Evolutionary conservation across 192 early-diverging fungal genomes (phyloP).

Genomic region (Backusella luteola): DNA sequence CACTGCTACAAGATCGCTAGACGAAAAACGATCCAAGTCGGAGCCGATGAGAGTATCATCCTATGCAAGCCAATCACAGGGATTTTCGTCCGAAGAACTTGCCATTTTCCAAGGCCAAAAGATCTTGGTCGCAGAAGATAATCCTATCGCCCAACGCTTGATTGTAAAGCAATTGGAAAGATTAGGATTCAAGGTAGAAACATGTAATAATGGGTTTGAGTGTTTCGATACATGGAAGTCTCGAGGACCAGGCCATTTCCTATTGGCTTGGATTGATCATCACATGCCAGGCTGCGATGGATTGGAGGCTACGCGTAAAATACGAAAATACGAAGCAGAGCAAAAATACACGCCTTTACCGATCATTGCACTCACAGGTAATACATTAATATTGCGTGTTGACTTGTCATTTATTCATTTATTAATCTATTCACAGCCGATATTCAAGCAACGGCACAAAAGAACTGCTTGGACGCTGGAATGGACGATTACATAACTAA

Average conservation of each 20-base stretch:
- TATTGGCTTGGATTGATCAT: slow-evolving; percentile 43
- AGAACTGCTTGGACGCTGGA: slow-evolving; percentile 43
- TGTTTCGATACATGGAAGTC: slow-evolving; percentile 18
- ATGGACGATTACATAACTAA: slow-evolving; percentile 53
- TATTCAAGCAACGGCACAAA: slow-evolving; percentile 44
- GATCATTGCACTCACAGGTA: slow-evolving; percentile 42
- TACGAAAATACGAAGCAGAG: slow-evolving; percentile 37
- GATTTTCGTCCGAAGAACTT: slow-evolving; percentile 19
- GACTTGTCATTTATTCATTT: too few relatives aligned
- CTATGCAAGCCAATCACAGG: neutral
- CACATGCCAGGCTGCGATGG: slow-evolving; percentile 51
- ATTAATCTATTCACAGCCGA: slow-evolving; percentile 29
- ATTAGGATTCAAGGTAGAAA: slow-evolving; percentile 18
- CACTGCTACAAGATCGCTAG: neutral
- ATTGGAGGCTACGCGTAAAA: slow-evolving; percentile 46
- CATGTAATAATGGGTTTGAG: slow-evolving; percentile 18
- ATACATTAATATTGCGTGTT: neutral
- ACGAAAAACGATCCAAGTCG: neutral
- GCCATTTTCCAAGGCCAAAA: slow-evolving; percentile 14
- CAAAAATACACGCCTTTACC: slow-evolving; percentile 32
- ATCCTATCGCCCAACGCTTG: slow-evolving; percentile 38
- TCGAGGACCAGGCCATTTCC: slow-evolving; percentile 22
- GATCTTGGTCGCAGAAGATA: slow-evolving; percentile 32
- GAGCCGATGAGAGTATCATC: neutral
- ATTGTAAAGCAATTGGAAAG: slow-evolving; percentile 15